Evolutionary conservation across 1,139 yeast species (phyloP), one percentile per base, ranked within the genome.

Genomic region (Blastobotrys raffinosifermentans): DNA sequence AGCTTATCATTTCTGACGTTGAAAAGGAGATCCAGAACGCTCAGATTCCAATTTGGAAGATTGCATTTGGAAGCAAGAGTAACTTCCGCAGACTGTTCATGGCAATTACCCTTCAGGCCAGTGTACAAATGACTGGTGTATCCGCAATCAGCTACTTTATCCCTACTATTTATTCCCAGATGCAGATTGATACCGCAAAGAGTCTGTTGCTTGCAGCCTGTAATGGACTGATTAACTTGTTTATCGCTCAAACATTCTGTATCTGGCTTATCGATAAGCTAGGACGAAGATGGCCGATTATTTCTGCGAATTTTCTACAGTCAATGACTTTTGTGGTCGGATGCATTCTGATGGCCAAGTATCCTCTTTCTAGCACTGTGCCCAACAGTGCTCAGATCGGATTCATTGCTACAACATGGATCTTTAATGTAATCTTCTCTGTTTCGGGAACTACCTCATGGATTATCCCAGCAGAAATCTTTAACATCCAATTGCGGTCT

Each of bases 371-470:
- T n/a, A n/a, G 11, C 11, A n/a, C 10, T n/a, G 13, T 5, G 7
- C 7, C 7, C 27, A 6, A 15, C 9, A 8, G 9, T n/a, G 37
- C 33, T 14, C n/a, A 27, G 9, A 26, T 22, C 10, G 11, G 10
- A 6, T 6, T 14, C 7, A 25, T 33, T 17, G 33, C 37, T 9
- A 27, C 15, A 8, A 33, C 27, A 10, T 38, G 19, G 33, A 29
- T 26, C 38, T 46, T 9, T 15, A 44, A 34, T 38, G 18, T 37
- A 35, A n/a, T 13, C 58, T 41, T 31, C 36, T 17, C 39, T 7
- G 19, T 38, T 3, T 37, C 82, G 40, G 68, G 27, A 7, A 19
- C 15, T 16, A 33, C 32, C 4, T 25, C 13, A 11, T 16, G 15
- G 11, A 26, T 33, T 6, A 13, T 15, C 16, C 7, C 16, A 18